Evolutionary conservation across 2,329 filamentous ascomycete genomes (phyloP).

Genomic region (Ophiostoma sp.): DNA sequence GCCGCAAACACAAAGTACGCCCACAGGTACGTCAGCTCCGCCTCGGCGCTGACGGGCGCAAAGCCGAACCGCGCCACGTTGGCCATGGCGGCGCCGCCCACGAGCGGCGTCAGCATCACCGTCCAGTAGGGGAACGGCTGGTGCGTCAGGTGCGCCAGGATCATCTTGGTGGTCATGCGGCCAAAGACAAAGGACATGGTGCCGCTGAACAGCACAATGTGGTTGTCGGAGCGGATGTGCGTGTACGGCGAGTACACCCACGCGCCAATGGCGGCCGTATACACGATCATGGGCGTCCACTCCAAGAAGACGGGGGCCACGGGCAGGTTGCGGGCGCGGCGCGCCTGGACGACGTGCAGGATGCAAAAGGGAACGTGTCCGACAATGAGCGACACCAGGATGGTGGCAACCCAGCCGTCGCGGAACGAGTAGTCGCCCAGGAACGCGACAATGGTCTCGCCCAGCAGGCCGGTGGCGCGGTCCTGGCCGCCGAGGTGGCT

Average conservation of each 20-base stretch:
- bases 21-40: conserved; percentile 77
- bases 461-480: conserved; percentile 27
- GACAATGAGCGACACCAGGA: conserved; percentile 59
- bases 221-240: conserved; percentile 72
- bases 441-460: conserved; percentile 50
- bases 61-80: conserved; percentile 61
- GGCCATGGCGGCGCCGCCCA: conserved; percentile 75
- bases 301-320: conserved; percentile 81
- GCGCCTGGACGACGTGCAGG: conserved; percentile 73
- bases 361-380: conserved; percentile 86
- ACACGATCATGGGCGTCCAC: conserved; percentile 87
- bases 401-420: conserved; percentile 78
- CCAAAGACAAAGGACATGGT: conserved; percentile 97
- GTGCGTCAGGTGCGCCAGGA: conserved; percentile 85
- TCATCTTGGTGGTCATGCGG: conserved; percentile 98
- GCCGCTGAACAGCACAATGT: conserved; percentile 84
- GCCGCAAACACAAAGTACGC: conserved; percentile 77
- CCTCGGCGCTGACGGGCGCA: conserved; percentile 51
- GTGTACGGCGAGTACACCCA: conserved; percentile 93
- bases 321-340: conserved; percentile 65
- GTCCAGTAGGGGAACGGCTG: conserved; percentile 98
- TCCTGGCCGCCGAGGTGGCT: conserved; percentile 57
- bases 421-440: conserved; percentile 70
- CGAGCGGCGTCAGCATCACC: conserved; percentile 77
- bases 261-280: conserved; percentile 64